Evolutionary conservation across 2,329 filamentous ascomycete species (phyloP), one percentile per base, ranked within the genome.

Genomic region (Aspergillus persii): DNA sequence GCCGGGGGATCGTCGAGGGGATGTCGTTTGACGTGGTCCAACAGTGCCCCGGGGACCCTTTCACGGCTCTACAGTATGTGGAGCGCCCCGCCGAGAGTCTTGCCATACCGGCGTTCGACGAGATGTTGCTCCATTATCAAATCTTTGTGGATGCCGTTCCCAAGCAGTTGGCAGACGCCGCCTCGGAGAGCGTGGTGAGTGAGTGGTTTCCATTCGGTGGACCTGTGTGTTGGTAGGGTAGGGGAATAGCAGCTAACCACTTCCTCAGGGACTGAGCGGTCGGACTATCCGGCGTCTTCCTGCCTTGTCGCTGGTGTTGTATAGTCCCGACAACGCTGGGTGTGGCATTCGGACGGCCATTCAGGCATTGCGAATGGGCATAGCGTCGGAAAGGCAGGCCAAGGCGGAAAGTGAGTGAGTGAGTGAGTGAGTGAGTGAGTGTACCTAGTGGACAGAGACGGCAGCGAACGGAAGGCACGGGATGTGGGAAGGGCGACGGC

Each of bases 201-300:
- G 51, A 58, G 12, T 5, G n/a, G 31, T 23, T 23, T 23, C 18
- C 29, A 11, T 26, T 27, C 30, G 15, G 18, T 29, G 15, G 6
- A 48, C 64, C 23, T 26, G 8, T 31, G 8, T n/a, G 31, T 4
- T 30, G 48, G 26, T 30, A 31, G 41, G 48, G 26, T 30, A 31
- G 41, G 33, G 29, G 18, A 30, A 31, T 46, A 27, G 15, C 27
- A 59, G 30, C 53, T 59, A 11, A 55, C 54, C 30, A 53, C 27
- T 26, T 3, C 23, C 41, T 26, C 29, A 74, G 65, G 76, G 73
- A 11, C 66, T 79, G 4, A 80, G 78, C 61, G 79, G 77, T 2
- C 71, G 79, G 26, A 76, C 71, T 1, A 66, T 81, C 29, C 69
- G 77, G 27, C 70, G 77, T 29, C 62, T 81, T 15, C 78, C 79